These are phyloP conservation scores for Cerrena zonata DNA, from an alignment of 1,284 basidiomycete species.

Conservation along the genomic window DNA sequence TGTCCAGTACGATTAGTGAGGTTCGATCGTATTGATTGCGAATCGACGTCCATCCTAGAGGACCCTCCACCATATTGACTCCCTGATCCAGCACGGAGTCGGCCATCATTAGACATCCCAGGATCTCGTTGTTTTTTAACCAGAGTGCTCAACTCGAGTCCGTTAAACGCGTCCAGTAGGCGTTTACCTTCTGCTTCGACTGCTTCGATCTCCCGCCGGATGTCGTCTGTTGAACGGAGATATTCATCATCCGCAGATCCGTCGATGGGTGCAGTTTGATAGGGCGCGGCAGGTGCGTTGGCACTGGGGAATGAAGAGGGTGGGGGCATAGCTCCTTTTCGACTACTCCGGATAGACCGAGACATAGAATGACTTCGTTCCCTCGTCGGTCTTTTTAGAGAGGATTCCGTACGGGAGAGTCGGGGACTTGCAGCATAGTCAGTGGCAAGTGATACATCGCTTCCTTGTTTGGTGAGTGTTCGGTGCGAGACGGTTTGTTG, in stretches of 20 bases:
- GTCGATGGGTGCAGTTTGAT: constrained; percentile 29
- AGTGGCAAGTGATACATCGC: constrained; percentile 43
- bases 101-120: constrained; percentile 5
- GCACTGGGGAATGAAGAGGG: constrained; percentile 47
- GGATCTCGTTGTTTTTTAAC: constrained; percentile 41
- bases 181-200: constrained; percentile 64
- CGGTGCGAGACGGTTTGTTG: constrained; percentile 35
- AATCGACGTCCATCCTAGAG: constrained; percentile 35
- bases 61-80: constrained; percentile 10
- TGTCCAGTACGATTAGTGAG: constrained; percentile 44
- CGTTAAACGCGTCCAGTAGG: constrained; percentile 70
- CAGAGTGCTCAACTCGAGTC: constrained; percentile 62
- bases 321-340: constrained; percentile 38
- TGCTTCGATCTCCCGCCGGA: constrained; percentile 56
- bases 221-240: constrained; percentile 51
- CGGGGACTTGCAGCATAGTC: constrained; percentile 31
- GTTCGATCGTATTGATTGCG: constrained; percentile 44
- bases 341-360: constrained; percentile 33
- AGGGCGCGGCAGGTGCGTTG: constrained; percentile 21
- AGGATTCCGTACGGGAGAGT: neutral
- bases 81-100: neutral
- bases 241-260: constrained; percentile 49
- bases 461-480: constrained; percentile 42
- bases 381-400: neutral
- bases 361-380: constrained; percentile 18